These are phyloP conservation scores for Clitopilus hobsonii DNA, from an alignment of 768 basidiomycete species.

Conservation along the genomic window DNA sequence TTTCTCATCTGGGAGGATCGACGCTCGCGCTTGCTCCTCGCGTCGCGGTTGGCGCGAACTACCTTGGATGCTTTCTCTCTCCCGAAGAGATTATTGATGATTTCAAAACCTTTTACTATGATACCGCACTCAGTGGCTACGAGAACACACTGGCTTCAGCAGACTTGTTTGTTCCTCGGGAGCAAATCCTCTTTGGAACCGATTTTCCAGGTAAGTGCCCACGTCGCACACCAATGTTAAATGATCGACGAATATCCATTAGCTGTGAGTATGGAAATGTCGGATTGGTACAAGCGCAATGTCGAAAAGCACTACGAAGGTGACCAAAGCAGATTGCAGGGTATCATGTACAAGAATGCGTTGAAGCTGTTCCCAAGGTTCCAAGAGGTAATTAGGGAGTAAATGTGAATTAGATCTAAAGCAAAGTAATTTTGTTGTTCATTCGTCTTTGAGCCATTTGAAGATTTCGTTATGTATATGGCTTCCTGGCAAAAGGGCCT, in stretches of 20 bases:
- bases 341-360: conserved; percentile 47
- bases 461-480: conserved; percentile 54
- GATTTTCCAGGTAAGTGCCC: conserved; percentile 64
- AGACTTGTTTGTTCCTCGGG: conserved; percentile 42
- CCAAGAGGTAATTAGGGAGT: not conserved
- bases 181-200: conserved; percentile 64
- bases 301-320: conserved; percentile 42
- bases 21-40: conserved; percentile 62
- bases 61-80: conserved; percentile 67
- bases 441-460: conserved; percentile 48
- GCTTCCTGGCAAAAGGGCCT: conserved; percentile 49
- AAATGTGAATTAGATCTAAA: not conserved
- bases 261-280: conserved; percentile 58
- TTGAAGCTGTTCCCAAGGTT: conserved; percentile 43
- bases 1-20: conserved; percentile 74
- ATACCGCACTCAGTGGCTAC: conserved; percentile 63
- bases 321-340: conserved; percentile 33
- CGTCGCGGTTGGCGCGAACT: conserved; percentile 58
- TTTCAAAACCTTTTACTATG: conserved; percentile 70
- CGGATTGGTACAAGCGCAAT: conserved; percentile 57
- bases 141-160: conserved; percentile 46
- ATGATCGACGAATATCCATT: not conserved
- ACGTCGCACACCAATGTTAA: not conserved
- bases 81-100: conserved; percentile 65
- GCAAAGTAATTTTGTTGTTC: not conserved